Conservation (phyloP, 768 basidiomycete genomes). For the Phlebiopsis flavidoalba region DNA sequence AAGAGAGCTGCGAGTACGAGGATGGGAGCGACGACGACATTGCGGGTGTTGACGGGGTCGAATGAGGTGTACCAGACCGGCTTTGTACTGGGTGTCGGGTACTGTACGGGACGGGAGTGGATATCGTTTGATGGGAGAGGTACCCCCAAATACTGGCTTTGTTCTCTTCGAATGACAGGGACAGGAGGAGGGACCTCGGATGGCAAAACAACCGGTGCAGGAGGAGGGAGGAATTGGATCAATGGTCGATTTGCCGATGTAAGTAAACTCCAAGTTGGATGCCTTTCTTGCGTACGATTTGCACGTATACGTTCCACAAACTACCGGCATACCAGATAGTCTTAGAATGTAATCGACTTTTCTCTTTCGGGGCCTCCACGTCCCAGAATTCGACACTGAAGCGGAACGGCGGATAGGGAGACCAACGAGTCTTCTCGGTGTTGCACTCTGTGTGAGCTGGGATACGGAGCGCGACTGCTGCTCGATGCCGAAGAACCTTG, state of each 20-base stretch:
- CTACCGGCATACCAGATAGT: conserved; percentile 91
- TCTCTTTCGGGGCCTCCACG: conserved; percentile 76
- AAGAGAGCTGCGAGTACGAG: conserved; percentile 1
- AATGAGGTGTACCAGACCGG: conserved; percentile 8
- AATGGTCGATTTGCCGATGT: conserved; percentile 76
- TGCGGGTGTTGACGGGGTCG: conserved; percentile 11
- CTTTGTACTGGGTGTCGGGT: neutral
- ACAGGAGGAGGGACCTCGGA: neutral
- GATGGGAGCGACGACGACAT: conserved; percentile 4
- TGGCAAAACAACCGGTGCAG: conserved; percentile 30
- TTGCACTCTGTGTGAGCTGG: conserved; percentile 37
- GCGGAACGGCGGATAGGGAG: conserved; percentile 73
- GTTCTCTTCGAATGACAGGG: neutral
- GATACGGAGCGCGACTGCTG: conserved; percentile 37
- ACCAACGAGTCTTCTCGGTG: conserved; percentile 53
- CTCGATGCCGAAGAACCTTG: conserved; percentile 61
- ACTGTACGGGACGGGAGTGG: neutral
- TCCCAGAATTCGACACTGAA: conserved; percentile 93
- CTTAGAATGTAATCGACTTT: conserved; percentile 74
- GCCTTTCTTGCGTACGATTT: conserved; percentile 79
- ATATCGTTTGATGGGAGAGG: conserved; percentile 5
- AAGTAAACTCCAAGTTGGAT: conserved; percentile 84
- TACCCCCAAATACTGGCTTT: conserved; percentile 1
- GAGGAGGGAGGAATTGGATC: conserved; percentile 78
- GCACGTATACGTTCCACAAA: conserved; percentile 85